Conservation (phyloP, 2,329 filamentous ascomycete species). For the Gliomastix tumulicola region DNA sequence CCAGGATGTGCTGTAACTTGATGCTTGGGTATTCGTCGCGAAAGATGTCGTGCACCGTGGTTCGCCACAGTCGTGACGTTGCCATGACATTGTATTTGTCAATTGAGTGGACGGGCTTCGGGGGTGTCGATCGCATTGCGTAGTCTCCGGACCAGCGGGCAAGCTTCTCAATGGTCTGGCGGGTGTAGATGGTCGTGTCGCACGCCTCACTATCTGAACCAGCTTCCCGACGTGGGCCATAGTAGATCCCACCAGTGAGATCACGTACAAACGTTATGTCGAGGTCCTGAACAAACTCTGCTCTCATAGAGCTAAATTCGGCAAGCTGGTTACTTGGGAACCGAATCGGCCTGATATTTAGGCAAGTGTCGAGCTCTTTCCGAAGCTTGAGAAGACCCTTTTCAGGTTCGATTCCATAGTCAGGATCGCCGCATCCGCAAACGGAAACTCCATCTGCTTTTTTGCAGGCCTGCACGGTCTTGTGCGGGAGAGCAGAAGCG, state of each 20-base stretch:
- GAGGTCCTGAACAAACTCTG: conserved; percentile 58
- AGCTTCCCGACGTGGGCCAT: conserved; percentile 49
- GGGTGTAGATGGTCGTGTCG: conserved; percentile 67
- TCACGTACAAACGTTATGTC: conserved; percentile 76
- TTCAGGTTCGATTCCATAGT: conserved; percentile 55
- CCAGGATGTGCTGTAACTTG: conserved; percentile 10
- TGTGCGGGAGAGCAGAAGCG: neutral
- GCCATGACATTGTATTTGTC: conserved; percentile 18
- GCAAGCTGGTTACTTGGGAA: conserved; percentile 66
- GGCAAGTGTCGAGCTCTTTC: conserved; percentile 44
- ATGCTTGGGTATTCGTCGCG: conserved; percentile 11
- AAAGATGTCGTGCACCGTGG: conserved; percentile 8
- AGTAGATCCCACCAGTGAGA: conserved; percentile 72
- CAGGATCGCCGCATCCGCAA: conserved; percentile 6
- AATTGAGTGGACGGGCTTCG: conserved; percentile 32
- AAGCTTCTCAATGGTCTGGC: conserved; percentile 64
- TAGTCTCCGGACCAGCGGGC: conserved; percentile 60
- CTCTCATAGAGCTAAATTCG: conserved; percentile 62
- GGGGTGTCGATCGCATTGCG: conserved; percentile 47
- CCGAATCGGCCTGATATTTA: conserved; percentile 71
- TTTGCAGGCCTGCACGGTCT: conserved; percentile 7
- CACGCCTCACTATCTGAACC: conserved; percentile 53
- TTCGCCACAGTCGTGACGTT: conserved; percentile 12
- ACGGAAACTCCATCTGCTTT: conserved; percentile 6
- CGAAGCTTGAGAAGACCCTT: conserved; percentile 67